Conservation (phyloP, 495 filamentous ascomycete genomes). For the Neurospora sp. region DNA sequence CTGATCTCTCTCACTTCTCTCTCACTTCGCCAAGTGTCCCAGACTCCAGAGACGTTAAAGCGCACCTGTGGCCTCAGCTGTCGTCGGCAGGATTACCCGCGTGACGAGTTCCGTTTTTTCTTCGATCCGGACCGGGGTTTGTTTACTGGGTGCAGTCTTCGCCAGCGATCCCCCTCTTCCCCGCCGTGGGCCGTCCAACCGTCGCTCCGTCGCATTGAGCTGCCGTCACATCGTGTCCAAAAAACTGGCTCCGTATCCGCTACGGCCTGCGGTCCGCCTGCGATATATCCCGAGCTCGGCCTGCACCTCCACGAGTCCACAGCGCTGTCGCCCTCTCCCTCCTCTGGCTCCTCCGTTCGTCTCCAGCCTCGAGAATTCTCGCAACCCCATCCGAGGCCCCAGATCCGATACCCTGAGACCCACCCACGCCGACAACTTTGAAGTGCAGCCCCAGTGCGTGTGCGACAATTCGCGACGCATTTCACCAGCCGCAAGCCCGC, state of each 20-base stretch:
- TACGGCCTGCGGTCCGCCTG: neutral
- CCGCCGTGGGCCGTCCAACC: neutral
- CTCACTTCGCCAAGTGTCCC: neutral
- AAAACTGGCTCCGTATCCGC: neutral
- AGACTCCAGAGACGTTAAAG: neutral
- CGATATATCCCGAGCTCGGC: neutral
- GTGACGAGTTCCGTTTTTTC: neutral
- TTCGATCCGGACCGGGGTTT: neutral
- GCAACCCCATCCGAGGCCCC: neutral
- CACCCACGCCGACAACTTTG: neutral
- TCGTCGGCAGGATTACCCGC: neutral
- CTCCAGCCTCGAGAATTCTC: neutral
- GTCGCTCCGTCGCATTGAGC: neutral
- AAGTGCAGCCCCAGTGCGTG: neutral
- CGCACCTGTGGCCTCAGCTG: neutral
- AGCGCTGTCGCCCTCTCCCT: neutral
- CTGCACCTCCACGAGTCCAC: neutral
- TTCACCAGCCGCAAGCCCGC: neutral
- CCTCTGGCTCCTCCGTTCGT: neutral
- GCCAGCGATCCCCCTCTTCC: neutral
- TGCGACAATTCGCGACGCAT: neutral
- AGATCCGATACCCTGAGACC: neutral
- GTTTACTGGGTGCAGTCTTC: neutral
- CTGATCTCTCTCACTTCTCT: neutral
- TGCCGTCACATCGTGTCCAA: neutral